Percentiles rank a stretch among this genome's conserved stretches.
Conservation (phyloP, 1,284 basidiomycete genomes). For the Marasmius oreades region DNA sequence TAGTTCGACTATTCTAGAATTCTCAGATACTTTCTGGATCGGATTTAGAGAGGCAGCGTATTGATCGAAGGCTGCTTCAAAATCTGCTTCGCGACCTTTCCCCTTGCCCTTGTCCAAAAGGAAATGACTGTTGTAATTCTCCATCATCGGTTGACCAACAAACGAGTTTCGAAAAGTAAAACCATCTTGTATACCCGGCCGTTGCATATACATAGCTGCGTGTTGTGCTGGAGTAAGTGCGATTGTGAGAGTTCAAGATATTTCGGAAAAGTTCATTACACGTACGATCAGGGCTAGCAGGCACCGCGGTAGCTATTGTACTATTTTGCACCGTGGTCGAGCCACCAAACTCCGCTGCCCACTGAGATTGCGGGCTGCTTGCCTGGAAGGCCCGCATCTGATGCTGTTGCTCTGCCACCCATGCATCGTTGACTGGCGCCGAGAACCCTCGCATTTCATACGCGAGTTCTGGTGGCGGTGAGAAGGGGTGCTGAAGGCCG, state of each 20-base stretch:
- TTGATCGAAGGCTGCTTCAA: conserved; percentile 73
- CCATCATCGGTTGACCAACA: conserved; percentile 5
- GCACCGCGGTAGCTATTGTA: conserved; percentile 1
- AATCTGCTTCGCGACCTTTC: conserved; percentile 72
- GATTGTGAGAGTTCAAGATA: neutral
- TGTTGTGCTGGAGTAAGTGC: conserved; percentile 5
- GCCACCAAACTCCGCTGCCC: conserved; percentile 50
- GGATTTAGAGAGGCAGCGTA: conserved; percentile 45
- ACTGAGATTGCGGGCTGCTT: conserved; percentile 29
- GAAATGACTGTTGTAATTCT: conserved; percentile 2
- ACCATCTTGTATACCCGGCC: conserved; percentile 8
- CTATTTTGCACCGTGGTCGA: conserved; percentile 15
- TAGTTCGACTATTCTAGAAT: conserved; percentile 54
- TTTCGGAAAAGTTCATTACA: neutral
- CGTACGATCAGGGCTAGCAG: conserved; percentile 11
- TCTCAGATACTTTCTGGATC: conserved; percentile 31
- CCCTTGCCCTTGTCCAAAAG: conserved; percentile 59
- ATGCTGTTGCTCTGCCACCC: conserved; percentile 50
- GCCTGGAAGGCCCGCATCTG: conserved; percentile 32
- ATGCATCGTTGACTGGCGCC: conserved; percentile 42
- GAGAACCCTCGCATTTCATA: conserved; percentile 27
- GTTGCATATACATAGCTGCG: conserved; percentile 8
- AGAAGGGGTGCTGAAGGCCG: conserved; percentile 23
- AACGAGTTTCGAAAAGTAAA: conserved; percentile 5
- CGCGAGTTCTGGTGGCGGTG: conserved; percentile 36